phyloP scores from a whole-genome alignment of 2,329 filamentous ascomycete genomes.

The Botrytis deweyae region DNA sequence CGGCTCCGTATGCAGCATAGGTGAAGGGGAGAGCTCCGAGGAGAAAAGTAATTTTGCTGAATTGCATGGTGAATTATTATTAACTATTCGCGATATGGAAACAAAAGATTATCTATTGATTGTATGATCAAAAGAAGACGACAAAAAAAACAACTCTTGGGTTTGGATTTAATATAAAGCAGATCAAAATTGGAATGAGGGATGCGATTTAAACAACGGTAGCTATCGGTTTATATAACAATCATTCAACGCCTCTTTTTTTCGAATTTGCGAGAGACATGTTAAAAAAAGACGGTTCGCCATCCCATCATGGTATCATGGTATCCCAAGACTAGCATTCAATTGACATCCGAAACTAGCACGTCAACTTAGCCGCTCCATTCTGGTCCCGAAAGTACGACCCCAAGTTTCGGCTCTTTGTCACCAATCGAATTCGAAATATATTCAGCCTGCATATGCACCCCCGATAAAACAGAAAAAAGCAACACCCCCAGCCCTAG shows the following conservation, averaged over 20 bases:
- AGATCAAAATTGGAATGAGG: background rate
- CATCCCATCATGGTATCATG: background rate
- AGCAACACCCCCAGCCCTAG: constrained; percentile 3
- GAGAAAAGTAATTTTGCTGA: constrained; percentile 30
- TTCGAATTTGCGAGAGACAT: background rate
- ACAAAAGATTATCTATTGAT: background rate
- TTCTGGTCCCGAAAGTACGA: background rate
- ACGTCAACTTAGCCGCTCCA: background rate
- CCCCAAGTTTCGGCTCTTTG: constrained; percentile 10
- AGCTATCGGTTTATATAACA: background rate
- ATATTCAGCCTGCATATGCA: background rate
- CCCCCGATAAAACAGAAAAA: background rate
- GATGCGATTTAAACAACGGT: background rate
- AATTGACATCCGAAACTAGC: background rate
- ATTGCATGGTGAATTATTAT: constrained; percentile 34
- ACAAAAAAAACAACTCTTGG: background rate
- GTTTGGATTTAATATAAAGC: background rate
- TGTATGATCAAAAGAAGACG: background rate
- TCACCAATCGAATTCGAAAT: background rate
- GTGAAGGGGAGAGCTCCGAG: constrained; percentile 30
- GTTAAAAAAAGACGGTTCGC: background rate
- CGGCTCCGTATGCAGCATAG: constrained; percentile 27
- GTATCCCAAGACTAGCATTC: background rate
- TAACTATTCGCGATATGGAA: background rate
- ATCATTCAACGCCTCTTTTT: background rate